These are phyloP conservation scores for Phytophthora colocasiae DNA, from an alignment of 352 stramenopile species.

Conservation along the genomic window DNA sequence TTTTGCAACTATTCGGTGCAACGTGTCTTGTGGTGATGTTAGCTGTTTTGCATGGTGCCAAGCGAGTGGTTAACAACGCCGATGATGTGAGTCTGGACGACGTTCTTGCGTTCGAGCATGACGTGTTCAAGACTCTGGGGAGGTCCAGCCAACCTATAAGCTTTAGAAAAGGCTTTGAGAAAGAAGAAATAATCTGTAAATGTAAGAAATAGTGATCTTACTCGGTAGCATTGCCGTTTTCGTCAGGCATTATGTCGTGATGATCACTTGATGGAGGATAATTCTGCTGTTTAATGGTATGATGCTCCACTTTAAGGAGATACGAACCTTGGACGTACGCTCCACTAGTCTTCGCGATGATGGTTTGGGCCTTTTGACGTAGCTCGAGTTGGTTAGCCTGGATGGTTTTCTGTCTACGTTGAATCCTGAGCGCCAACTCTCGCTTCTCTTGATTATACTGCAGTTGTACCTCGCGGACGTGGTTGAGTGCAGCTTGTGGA, in stretches of 20 bases:
- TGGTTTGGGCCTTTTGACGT: conserved; percentile 31
- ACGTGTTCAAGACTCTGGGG: conserved; percentile 76
- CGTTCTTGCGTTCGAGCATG: conserved; percentile 63
- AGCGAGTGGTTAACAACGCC: conserved; percentile 67
- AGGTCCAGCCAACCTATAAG: conserved; percentile 69
- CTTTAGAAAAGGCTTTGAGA: conserved; percentile 54
- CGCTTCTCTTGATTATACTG: conserved; percentile 7
- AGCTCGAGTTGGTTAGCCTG: conserved; percentile 30
- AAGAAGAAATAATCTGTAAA: conserved; percentile 38
- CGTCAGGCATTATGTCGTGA: not conserved
- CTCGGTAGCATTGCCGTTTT: not conserved
- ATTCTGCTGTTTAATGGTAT: conserved; percentile 1
- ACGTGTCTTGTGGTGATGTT: not conserved
- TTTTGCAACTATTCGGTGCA: conserved; percentile 1
- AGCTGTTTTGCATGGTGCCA: conserved; percentile 74
- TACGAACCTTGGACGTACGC: conserved; percentile 56
- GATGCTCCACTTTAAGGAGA: conserved; percentile 37
- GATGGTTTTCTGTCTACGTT: conserved; percentile 11
- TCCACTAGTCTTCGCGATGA: conserved; percentile 31
- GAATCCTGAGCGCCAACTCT: conserved; percentile 2
- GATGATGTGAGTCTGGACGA: conserved; percentile 73
- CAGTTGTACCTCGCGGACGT: conserved; percentile 28
- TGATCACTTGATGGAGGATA: conserved; percentile 1
- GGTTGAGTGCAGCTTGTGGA: conserved; percentile 13
- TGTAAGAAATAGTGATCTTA: not conserved